Evolutionary conservation across 495 filamentous ascomycete species (phyloP).

Genomic region (Penicillium paxilli): DNA sequence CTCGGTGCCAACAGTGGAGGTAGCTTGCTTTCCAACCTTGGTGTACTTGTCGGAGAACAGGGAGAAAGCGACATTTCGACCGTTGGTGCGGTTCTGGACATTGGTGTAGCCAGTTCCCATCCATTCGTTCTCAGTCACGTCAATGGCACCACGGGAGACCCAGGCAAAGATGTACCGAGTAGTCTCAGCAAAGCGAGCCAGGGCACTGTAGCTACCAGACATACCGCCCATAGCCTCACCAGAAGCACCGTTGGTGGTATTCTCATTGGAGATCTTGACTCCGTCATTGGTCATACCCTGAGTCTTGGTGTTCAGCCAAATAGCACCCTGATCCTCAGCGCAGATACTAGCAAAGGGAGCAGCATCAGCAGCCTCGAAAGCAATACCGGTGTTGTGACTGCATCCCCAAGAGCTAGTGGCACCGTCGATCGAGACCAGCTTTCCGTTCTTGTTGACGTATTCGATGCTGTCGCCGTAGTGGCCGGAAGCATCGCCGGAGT

Average conservation of each 20-base stretch:
- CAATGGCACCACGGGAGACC: constrained; percentile 52
- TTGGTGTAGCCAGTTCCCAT: constrained; percentile 52
- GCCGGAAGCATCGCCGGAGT: constrained; percentile 47
- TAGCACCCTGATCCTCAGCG: constrained; percentile 55
- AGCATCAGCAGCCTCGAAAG: constrained; percentile 51
- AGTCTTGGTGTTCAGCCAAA: constrained; percentile 58
- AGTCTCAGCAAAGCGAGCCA: constrained; percentile 44
- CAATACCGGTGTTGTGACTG: constrained; percentile 60
- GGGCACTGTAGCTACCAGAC: constrained; percentile 51
- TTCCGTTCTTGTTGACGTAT: constrained; percentile 47
- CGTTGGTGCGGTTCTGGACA: constrained; percentile 44
- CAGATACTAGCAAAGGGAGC: constrained; percentile 53
- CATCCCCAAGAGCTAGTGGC: constrained; percentile 55
- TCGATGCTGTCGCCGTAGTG: constrained; percentile 56
- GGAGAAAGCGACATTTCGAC: constrained; percentile 52
- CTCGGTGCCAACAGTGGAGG: constrained; percentile 44
- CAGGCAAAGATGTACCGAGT: constrained; percentile 53
- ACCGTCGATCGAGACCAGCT: constrained; percentile 39
- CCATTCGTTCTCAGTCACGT: constrained; percentile 49
- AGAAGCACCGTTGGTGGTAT: constrained; percentile 52
- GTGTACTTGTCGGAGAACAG: constrained; percentile 50
- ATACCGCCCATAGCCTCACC: constrained; percentile 60
- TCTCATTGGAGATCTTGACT: constrained; percentile 57
- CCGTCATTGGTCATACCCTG: constrained; percentile 49
- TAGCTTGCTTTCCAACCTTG: constrained; percentile 45